Base-by-base conservation (phyloP, 2,329 filamentous ascomycete species). In the Clonostachys rhizophaga region DNA sequence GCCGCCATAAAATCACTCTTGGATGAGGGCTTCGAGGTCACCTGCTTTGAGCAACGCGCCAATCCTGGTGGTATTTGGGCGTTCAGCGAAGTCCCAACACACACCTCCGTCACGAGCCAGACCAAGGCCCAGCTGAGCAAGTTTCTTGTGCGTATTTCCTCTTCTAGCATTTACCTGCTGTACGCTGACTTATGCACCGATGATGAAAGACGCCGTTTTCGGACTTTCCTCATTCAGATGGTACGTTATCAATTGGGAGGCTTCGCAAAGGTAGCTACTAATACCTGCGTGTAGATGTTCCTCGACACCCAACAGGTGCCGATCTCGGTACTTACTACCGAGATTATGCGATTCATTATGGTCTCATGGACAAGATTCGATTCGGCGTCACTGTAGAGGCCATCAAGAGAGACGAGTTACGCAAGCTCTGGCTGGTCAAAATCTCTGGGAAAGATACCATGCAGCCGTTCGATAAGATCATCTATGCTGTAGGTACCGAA, bases 121-220 rank as follows among this genome's bases (percentile, higher is more conserved):
- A 59, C 56, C 3, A 49, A 47, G 11, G 45, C 54, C 2, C 55
- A 59, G 39, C 43, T 58, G 10, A 59, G 56, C 54, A 58, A 57
- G 33, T 60, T 56, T 35, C 34, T 57, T 9, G 57, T 59, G 30
- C 49, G 51, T 43, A 16, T 10, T 30, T 10, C 7, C 24, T 30
- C 4, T 4, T 30, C 8, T 30, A 3, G 9, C 24, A 30, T 10
- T 30, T 10, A 30, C 1, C 9, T 10, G 24, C 24, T 9, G 10
- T 30, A 12, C 30, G 9, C 12, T 24, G 18, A 6, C 34, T 16
- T 11, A 4, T 34, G 43, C 35, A 49, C 13, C 2, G n/a, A 36
- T 18, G 3, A 6, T 11, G 17, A 3, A 13, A 56, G 55, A 48
- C 51, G 1, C 49, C 54, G 1, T 58, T 55, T 43, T 53, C 52